Conservation (phyloP, 2,329 filamentous ascomycete genomes). For the Trichoderma koningiopsis region DNA sequence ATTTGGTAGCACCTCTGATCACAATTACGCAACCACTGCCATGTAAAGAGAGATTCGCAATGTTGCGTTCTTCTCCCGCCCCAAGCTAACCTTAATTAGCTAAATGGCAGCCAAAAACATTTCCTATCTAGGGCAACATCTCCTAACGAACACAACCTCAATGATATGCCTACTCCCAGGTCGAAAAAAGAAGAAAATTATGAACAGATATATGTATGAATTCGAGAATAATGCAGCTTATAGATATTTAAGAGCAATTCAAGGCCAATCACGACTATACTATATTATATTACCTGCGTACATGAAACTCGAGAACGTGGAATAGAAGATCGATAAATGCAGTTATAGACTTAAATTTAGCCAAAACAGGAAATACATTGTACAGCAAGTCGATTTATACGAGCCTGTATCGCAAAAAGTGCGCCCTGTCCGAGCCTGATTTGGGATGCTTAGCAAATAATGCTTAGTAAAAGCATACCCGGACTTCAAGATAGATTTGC, state of each 20-base stretch:
- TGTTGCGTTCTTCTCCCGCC: no score
- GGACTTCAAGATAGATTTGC: background rate
- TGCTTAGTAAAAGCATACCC: background rate
- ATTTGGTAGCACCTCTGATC: no score
- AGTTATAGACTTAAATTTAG: background rate
- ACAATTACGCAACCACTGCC: no score
- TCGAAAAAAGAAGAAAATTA: no score
- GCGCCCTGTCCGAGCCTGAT: background rate
- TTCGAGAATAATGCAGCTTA: background rate
- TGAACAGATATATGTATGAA: background rate
- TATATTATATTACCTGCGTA: background rate
- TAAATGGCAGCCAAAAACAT: no score
- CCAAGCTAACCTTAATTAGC: no score
- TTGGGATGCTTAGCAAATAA: background rate
- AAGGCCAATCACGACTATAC: background rate
- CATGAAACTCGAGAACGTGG: background rate
- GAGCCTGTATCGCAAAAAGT: background rate
- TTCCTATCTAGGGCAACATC: no score
- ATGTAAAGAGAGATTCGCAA: no score
- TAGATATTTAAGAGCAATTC: background rate
- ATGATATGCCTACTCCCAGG: background rate
- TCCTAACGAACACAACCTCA: background rate
- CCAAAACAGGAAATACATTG: no score
- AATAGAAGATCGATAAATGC: background rate
- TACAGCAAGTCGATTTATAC: no score